Evolutionary conservation across 1,139 yeast genomes (phyloP), one percentile per base, ranked within the genome.

Genomic region (Lizanozyma gosingica): DNA sequence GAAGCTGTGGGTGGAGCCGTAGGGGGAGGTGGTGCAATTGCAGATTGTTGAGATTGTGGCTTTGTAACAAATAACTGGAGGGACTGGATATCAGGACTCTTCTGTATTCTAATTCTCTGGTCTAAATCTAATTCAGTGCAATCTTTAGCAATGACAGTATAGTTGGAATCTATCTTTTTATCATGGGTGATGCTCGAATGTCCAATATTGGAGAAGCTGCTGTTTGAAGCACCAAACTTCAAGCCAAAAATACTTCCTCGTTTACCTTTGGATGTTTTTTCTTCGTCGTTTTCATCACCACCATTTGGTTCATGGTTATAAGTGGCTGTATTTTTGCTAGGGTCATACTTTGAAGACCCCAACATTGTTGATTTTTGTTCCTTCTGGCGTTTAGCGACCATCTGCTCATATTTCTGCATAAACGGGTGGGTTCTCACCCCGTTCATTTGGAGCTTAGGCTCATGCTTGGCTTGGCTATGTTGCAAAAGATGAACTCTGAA

Each of bases 401-500:
- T 22, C 18, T 37, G 18, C 17, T 37, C 38, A 17, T 29, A 33
- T 16, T 29, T 33, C 14, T 18, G 15, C n/a, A 33, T 14, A 17
- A 37, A 37, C 6, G 16, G 11, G 17, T 37, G 38, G 15, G 33
- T 15, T 15, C 17, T 27, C 17, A 17, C 4, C 22, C 38, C 38
- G 11, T 27, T n/a, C 17, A 37, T 15, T 15, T 4, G 11, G n/a
- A 17, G 14, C 29, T 35, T 35, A 8, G 37, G 17, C 15, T 48
- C 46, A 40, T 59, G 64, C 32, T 45, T 48, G 42, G 59, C 58
- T 33, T 49, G 40, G 18, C 47, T 50, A 57, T 44, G 11, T 48
- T 39, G 16, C 37, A 80, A 54, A 4, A 92, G 63, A 40, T 73
- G 71, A 18, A 69, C 63, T 38, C 97, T 71, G 52, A 92, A 87